phyloP scores from a whole-genome alignment of 2,329 filamentous ascomycete species.

The Phialophora tarda region DNA sequence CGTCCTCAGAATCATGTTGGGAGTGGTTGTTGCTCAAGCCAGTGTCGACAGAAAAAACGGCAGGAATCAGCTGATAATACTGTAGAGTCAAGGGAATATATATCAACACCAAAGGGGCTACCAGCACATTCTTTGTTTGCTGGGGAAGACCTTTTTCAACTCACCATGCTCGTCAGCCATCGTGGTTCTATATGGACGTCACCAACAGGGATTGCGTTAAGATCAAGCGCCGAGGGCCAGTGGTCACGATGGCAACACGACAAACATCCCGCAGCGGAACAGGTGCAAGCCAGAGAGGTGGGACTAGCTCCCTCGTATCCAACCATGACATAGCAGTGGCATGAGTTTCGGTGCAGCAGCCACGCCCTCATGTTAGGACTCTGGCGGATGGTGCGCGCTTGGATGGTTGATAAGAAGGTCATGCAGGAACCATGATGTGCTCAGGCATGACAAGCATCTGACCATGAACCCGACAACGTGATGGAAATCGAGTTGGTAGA shows the following conservation, averaged over 20 bases:
- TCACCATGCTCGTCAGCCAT: background rate
- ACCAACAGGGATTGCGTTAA: background rate
- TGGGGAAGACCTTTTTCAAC: background rate
- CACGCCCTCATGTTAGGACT: background rate
- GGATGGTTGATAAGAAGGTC: conserved; percentile 11
- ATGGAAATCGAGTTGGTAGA: background rate
- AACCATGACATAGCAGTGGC: background rate
- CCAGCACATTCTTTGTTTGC: background rate
- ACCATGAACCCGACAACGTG: background rate
- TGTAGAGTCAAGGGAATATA: background rate
- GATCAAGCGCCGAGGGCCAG: conserved; percentile 7
- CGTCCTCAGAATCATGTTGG: conserved; percentile 6
- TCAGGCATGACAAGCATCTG: background rate
- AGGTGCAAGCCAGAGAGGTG: background rate
- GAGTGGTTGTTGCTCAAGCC: background rate
- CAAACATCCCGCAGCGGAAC: background rate
- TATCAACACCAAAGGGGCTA: background rate
- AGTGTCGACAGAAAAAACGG: background rate
- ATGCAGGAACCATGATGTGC: conserved; percentile 2
- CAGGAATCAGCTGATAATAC: background rate
- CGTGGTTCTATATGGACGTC: background rate
- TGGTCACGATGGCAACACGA: conserved; percentile 15
- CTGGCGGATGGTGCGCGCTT: conserved; percentile 5
- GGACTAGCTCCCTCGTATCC: background rate
- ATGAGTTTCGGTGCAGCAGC: background rate